Percentiles rank a stretch among this genome's conserved stretches.
phyloP scores from a whole-genome alignment of 768 basidiomycete genomes.

The Rhodotorula graminis region DNA sequence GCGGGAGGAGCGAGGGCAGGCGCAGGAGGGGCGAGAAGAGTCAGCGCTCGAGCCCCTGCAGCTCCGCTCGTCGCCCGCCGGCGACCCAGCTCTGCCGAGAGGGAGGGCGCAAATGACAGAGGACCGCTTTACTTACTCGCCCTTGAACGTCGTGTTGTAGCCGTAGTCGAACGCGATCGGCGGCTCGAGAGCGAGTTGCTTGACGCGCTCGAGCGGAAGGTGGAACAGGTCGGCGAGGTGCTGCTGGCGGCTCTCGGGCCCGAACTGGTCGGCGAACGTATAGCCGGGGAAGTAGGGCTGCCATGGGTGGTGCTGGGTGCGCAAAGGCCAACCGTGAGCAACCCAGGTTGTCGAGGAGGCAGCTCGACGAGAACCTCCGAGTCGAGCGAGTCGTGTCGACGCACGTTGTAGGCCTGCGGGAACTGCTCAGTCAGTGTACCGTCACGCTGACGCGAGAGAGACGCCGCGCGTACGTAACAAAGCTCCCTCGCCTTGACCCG shows the following conservation, averaged over 20 bases:
- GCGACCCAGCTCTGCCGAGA: too few relatives aligned
- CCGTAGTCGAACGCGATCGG: slow-evolving; percentile 33
- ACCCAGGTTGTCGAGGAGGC: too few relatives aligned
- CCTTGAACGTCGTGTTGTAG: slow-evolving; percentile 36
- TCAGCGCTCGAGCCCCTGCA: too few relatives aligned
- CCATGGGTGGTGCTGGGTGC: not conserved
- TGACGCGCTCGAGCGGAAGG: not conserved
- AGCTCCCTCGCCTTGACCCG: not conserved
- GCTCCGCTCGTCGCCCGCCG: too few relatives aligned
- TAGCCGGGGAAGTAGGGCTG: not conserved
- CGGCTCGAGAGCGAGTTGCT: slow-evolving; percentile 25
- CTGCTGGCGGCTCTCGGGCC: slow-evolving; percentile 32
- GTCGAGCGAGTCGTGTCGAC: too few relatives aligned
- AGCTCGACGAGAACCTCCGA: too few relatives aligned
- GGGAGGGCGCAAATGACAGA: too few relatives aligned
- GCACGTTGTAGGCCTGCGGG: too few relatives aligned
- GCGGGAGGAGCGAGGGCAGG: not conserved
- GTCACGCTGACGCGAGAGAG: too few relatives aligned
- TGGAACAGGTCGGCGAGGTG: slow-evolving; percentile 35
- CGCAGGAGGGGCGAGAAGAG: too few relatives aligned
- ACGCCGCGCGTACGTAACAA: not conserved
- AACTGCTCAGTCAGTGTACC: too few relatives aligned
- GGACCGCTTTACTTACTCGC: not conserved
- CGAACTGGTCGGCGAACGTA: not conserved
- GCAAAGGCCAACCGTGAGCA: not conserved